Base-by-base conservation (phyloP, 208 protist genomes). In the Balamuthia mandrillaris region DNA sequence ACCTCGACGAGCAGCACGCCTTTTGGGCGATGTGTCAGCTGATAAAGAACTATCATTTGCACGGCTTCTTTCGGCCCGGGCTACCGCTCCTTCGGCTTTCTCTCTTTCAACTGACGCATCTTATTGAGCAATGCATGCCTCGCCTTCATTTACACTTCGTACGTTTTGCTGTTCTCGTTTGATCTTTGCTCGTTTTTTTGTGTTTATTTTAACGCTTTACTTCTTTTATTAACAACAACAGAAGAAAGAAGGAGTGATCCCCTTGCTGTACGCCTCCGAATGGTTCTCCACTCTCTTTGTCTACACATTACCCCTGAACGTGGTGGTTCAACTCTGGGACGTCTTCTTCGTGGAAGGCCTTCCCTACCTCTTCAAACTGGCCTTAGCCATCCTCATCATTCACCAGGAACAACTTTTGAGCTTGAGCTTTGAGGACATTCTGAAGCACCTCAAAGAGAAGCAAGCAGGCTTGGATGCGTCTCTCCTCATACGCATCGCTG, bases 21-120 rank as follows among this genome's bases (percentile, higher is more conserved):
- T 74, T 74, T 16, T 74, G 65, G 65, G 65, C 51, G 65, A 37
- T 74, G 4, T 74, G 65, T 74, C 65, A 74, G 41, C 39, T 74
- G 33, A 74, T 42, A 37, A 74, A 74, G 41, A 42, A 35, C 65
- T 74, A 74, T 31, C 65, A 74, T 31, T 52, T 74, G 27, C 65
- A 42, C 6, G 65, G 65, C 3, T 74, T 74, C 41, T 74, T 74
- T 21, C 65, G 51, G 41, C 45, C 45, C 41, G 65, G 65, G 41
- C 39, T 74, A 29, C 65, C 65, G 12, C 65, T 74, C 39, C 65
- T 74, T 1, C 65, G 65, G 37, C 65, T 74, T 2, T 74, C 65
- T 24, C 65, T 74, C 16, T 74, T 52, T 18, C 65, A 74, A 16
- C 65, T 74, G 41, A n/a, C n/a, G n/a, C n/a, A n/a, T n/a, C n/a